Evolutionary conservation across 345 rosid genomes (phyloP).

Genomic region (Dimocarpus longan): DNA sequence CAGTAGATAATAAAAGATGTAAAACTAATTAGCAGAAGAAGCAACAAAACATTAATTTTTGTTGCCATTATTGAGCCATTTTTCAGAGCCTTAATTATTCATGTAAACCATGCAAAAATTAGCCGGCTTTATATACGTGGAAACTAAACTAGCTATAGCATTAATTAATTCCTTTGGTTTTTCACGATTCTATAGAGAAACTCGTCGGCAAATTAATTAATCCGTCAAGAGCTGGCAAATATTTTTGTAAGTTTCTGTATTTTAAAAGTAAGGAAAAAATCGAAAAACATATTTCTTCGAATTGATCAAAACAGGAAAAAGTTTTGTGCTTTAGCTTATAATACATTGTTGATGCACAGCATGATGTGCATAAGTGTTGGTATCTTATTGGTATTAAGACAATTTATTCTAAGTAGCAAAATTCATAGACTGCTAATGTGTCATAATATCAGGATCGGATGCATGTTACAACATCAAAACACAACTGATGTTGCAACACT

Average conservation of each 20-base stretch:
- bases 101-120: neutral
- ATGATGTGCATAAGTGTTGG: too few species aligned
- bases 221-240: conserved; percentile 4
- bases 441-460: too few species aligned
- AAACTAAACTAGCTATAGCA: neutral
- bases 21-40: neutral
- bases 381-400: too few species aligned
- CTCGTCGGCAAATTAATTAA: neutral
- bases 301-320: neutral
- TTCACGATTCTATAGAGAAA: neutral
- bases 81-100: neutral
- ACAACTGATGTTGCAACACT: too few species aligned
- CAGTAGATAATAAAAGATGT: neutral
- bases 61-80: neutral
- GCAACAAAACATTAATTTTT: neutral
- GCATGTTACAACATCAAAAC: too few species aligned
- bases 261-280: neutral
- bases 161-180: neutral
- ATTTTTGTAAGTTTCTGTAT: neutral
- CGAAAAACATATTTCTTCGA: neutral
- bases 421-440: too few species aligned
- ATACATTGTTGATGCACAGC: too few species aligned
- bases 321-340: neutral
- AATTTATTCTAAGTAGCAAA: too few species aligned
- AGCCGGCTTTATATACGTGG: neutral